Conservation (phyloP, 768 basidiomycete species). For the Amanita pallidorosea region DNA sequence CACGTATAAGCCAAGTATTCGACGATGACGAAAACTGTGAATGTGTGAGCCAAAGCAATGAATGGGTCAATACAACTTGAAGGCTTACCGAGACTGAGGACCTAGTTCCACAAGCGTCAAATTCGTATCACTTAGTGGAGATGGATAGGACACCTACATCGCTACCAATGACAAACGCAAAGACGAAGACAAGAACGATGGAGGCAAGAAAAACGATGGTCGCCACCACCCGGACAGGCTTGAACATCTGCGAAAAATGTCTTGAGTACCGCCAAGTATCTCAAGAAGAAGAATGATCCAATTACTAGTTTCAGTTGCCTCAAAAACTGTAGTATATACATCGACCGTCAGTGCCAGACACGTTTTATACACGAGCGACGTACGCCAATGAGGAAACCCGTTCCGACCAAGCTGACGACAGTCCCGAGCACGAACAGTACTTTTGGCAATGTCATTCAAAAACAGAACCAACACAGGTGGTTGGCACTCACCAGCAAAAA, state of each 20-base stretch:
- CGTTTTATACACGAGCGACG: constrained; percentile 20
- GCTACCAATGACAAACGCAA: constrained; percentile 67
- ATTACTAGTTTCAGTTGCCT: constrained; percentile 73
- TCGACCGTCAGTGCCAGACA: background rate
- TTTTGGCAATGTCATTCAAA: constrained; percentile 14
- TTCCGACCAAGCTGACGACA: constrained; percentile 73
- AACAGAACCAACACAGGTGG: too few species aligned
- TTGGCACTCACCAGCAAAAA: constrained; percentile 61
- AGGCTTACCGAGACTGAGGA: constrained; percentile 57
- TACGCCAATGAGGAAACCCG: constrained; percentile 87
- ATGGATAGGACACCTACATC: constrained; percentile 33
- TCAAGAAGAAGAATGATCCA: constrained; percentile 13
- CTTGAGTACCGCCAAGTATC: background rate
- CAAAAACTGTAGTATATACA: constrained; percentile 40
- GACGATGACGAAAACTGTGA: constrained; percentile 79
- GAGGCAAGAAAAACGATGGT: constrained; percentile 68
- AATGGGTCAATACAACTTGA: too few species aligned
- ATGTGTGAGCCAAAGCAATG: constrained; percentile 4
- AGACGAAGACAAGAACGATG: constrained; percentile 76
- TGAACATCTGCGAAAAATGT: constrained; percentile 70
- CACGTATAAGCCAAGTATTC: constrained; percentile 89
- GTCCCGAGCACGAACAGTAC: constrained; percentile 80
- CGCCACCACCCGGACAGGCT: constrained; percentile 79
- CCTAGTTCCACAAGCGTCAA: constrained; percentile 20
- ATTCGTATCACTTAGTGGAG: background rate